phyloP scores from a whole-genome alignment of 2,329 filamentous ascomycete species.

The Daldinia sp. region DNA sequence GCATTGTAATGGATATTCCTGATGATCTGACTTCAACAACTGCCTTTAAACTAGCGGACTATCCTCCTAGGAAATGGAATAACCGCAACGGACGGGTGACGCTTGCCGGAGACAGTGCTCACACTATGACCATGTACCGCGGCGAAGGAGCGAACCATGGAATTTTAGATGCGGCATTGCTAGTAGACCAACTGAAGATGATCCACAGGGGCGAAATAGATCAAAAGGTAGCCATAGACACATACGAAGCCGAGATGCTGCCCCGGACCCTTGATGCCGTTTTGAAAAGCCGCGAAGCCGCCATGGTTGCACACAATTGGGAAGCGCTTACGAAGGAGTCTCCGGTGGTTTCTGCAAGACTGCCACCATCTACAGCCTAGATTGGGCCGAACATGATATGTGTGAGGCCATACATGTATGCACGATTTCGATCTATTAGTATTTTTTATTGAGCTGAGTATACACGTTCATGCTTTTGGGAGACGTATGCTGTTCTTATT shows the following conservation, averaged over 20 bases:
- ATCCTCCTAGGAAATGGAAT: conserved; percentile 57
- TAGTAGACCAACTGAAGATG: conserved; percentile 41
- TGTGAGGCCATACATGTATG: background rate
- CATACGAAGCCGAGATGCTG: conserved; percentile 30
- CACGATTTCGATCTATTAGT: background rate
- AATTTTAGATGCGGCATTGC: conserved; percentile 55
- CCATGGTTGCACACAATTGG: conserved; percentile 28
- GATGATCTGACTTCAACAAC: conserved; percentile 49
- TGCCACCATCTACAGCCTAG: conserved; percentile 17
- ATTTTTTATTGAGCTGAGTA: background rate
- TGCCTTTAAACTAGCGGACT: conserved; percentile 54
- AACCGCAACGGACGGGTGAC: conserved; percentile 59
- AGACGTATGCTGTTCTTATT: background rate
- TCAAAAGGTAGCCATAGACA: conserved; percentile 17
- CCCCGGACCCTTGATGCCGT: conserved; percentile 21
- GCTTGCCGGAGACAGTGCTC: conserved; percentile 66
- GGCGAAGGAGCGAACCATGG: conserved; percentile 58
- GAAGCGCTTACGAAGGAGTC: conserved; percentile 26
- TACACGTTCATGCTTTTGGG: background rate
- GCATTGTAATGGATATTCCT: conserved; percentile 59
- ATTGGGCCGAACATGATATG: background rate
- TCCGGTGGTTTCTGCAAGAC: conserved; percentile 20
- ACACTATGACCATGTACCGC: conserved; percentile 69
- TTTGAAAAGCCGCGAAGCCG: conserved; percentile 28
- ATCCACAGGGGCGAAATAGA: conserved; percentile 6